Conservation (phyloP, 2,329 filamentous ascomycete genomes). For the Tympanopsis confertula region DNA sequence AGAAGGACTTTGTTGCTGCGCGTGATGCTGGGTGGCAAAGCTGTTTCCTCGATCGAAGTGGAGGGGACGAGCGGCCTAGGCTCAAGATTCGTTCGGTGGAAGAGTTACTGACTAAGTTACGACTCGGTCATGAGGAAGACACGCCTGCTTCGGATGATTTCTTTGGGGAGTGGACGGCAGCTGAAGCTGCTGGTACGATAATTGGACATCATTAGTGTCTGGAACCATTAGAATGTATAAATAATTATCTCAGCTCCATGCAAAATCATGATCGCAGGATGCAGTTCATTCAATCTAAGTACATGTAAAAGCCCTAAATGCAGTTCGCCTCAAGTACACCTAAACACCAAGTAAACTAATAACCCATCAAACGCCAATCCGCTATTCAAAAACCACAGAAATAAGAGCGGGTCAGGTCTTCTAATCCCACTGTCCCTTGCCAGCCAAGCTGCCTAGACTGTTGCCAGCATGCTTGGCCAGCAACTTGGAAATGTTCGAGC, state of each 20-base stretch:
- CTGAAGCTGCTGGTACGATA: no score
- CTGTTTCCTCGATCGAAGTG: conserved; percentile 15
- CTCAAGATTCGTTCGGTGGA: no score
- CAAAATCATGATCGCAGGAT: no score
- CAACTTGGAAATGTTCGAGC: neutral
- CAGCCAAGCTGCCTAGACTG: neutral
- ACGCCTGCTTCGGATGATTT: no score
- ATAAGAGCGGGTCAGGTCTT: neutral
- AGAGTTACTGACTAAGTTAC: no score
- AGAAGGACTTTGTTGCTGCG: conserved; percentile 25
- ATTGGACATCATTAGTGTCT: no score
- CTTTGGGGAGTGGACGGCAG: no score
- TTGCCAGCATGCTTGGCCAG: neutral
- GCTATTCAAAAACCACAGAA: neutral
- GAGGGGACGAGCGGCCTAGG: no score
- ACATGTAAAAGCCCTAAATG: neutral
- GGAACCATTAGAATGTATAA: no score
- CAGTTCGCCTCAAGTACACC: neutral
- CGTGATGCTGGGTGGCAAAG: conserved; percentile 22
- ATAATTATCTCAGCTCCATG: no score
- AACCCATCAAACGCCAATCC: neutral
- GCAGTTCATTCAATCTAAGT: neutral
- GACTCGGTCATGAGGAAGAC: no score
- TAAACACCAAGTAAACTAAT: neutral
- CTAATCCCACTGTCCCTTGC: neutral